These are phyloP conservation scores for Magnusiomyces ingens DNA, from an alignment of 1,139 yeast genomes.

Conservation along the genomic window DNA sequence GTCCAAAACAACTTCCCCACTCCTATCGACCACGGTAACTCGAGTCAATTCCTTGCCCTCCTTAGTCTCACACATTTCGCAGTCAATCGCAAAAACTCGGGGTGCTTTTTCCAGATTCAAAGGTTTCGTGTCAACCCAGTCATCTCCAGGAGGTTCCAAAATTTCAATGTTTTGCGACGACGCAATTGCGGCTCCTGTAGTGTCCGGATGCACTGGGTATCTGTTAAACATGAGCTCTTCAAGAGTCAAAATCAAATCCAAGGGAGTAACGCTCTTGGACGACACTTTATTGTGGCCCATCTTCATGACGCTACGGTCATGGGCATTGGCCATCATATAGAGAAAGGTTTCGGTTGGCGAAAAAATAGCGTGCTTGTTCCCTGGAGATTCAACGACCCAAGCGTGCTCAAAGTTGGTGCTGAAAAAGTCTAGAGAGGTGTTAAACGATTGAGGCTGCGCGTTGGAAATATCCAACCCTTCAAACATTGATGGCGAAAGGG, in stretches of 20 bases:
- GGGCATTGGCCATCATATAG: not conserved
- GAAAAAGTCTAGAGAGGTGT: slow-evolving; percentile 34
- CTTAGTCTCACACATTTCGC: slow-evolving; percentile 79
- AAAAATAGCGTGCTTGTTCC: slow-evolving; percentile 50
- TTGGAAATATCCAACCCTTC: slow-evolving; percentile 24
- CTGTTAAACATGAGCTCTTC: slow-evolving; percentile 43
- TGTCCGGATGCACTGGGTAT: slow-evolving; percentile 54
- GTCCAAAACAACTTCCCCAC: slow-evolving; percentile 57
- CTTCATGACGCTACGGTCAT: slow-evolving; percentile 6
- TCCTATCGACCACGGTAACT: slow-evolving; percentile 57
- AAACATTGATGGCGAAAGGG: slow-evolving; percentile 47
- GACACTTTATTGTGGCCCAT: not conserved
- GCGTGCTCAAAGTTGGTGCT: slow-evolving; percentile 36
- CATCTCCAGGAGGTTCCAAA: slow-evolving; percentile 23
- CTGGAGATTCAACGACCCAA: slow-evolving; percentile 52
- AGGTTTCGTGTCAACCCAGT: slow-evolving; percentile 53
- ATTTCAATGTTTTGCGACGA: slow-evolving; percentile 18
- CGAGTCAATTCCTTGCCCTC: slow-evolving; percentile 66
- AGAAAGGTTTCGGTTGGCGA: slow-evolving; percentile 44
- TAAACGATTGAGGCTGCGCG: slow-evolving; percentile 4
- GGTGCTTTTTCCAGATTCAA: slow-evolving; percentile 38
- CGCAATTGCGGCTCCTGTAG: slow-evolving; percentile 15
- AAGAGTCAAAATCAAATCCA: slow-evolving; percentile 46
- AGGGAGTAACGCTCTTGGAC: slow-evolving; percentile 34
- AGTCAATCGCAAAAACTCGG: slow-evolving; percentile 70